Conservation (phyloP, 495 filamentous ascomycete species). For the Aspergillus wentii region DNA sequence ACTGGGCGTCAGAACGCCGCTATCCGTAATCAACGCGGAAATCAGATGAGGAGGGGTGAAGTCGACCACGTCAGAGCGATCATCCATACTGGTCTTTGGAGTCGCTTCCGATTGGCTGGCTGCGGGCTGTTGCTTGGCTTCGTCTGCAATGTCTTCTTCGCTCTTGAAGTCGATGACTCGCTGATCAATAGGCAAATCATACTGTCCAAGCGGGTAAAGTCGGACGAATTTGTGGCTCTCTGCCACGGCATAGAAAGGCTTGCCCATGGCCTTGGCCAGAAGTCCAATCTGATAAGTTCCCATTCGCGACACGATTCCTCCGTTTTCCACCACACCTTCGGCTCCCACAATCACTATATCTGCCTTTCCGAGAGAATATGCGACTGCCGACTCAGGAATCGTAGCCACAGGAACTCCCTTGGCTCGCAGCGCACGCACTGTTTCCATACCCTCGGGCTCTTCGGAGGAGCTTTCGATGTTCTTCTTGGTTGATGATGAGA, state of each 20-base stretch:
- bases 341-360: constrained; percentile 83
- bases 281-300: constrained; percentile 89
- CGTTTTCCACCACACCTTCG: constrained; percentile 93
- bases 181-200: constrained; percentile 72
- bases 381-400: constrained; percentile 75
- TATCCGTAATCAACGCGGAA: constrained; percentile 73
- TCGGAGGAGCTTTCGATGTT: constrained; percentile 27
- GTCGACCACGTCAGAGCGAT: constrained; percentile 61
- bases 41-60: constrained; percentile 83
- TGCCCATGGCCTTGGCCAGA: constrained; percentile 69
- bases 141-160: constrained; percentile 44
- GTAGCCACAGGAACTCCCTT: constrained; percentile 79
- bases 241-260: constrained; percentile 84
- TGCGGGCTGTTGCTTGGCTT: constrained; percentile 24
- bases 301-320: constrained; percentile 83
- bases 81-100: constrained; percentile 3
- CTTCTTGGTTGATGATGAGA: constrained; percentile 33
- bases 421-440: constrained; percentile 62
- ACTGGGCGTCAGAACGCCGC: constrained; percentile 68
- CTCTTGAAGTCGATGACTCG: constrained; percentile 66
- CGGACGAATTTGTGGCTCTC: constrained; percentile 95
- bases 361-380: constrained; percentile 77
- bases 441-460: constrained; percentile 53
- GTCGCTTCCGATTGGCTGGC: constrained; percentile 1
- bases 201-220: constrained; percentile 72